Evolutionary conservation across 2,329 filamentous ascomycete genomes (phyloP).

Genomic region (Neodidymelliopsis sp.): DNA sequence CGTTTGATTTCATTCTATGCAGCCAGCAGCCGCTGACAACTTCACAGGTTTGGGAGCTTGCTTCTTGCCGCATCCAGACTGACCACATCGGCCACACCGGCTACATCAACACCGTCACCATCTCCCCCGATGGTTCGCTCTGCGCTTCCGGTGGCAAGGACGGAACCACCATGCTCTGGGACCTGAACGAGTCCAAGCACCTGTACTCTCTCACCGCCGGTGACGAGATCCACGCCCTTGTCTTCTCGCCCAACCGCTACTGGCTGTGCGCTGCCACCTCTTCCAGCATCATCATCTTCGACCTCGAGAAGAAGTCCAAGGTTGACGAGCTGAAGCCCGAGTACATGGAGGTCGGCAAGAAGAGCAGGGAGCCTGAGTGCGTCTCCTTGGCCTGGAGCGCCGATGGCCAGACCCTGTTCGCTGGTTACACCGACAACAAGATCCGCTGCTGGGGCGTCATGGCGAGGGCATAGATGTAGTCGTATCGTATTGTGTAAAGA

Average conservation of each 20-base stretch:
- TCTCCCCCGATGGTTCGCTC: constrained; percentile 98
- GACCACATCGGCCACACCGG: constrained; percentile 99
- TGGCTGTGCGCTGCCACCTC: constrained; percentile 99
- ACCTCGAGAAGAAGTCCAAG: constrained; percentile 99
- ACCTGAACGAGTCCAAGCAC: constrained; percentile 99
- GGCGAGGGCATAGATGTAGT: constrained; percentile 48
- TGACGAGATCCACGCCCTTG: constrained; percentile 99
- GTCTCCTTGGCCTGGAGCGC: constrained; percentile 96
- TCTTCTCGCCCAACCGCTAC: constrained; percentile 99
- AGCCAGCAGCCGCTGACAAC: constrained; percentile 4
- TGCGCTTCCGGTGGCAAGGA: constrained; percentile 99
- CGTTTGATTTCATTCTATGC: constrained; percentile 27
- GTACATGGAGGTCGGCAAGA: constrained; percentile 95
- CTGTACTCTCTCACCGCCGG: constrained; percentile 99
- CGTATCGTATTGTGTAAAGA: constrained; percentile 30
- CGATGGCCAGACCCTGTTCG: constrained; percentile 98
- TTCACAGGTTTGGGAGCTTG: constrained; percentile 96
- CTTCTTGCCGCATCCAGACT: constrained; percentile 98
- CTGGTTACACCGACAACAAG: constrained; percentile 99
- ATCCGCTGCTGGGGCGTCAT: constrained; percentile 54
- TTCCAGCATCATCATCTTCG: constrained; percentile 99
- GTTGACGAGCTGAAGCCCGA: constrained; percentile 99
- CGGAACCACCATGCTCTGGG: constrained; percentile 99
- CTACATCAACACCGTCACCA: constrained; percentile 99
- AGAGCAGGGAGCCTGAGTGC: constrained; percentile 98